phyloP scores from a whole-genome alignment of 2,329 filamentous ascomycete genomes.

The Pseudopithomyces chartarum region DNA sequence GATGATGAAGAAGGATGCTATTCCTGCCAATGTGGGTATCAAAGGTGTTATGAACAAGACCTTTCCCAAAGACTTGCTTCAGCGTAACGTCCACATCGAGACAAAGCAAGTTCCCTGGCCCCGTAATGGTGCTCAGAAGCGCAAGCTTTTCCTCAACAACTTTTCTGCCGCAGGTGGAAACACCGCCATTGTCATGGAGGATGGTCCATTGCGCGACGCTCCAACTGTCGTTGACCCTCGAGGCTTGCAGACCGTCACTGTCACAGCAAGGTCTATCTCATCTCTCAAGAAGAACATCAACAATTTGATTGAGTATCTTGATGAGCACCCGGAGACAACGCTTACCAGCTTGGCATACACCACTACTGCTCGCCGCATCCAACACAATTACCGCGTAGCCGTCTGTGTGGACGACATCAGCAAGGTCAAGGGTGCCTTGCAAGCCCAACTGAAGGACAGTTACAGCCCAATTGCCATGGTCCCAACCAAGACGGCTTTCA shows the following conservation, averaged over 20 bases:
- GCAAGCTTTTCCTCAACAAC: slow-evolving; percentile 59
- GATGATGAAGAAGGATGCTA: slow-evolving; percentile 60
- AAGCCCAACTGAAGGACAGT: slow-evolving; percentile 54
- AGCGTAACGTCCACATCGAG: slow-evolving; percentile 60
- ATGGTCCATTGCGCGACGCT: slow-evolving; percentile 51
- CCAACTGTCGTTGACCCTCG: slow-evolving; percentile 52
- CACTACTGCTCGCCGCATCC: slow-evolving; percentile 58
- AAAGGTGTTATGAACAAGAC: slow-evolving; percentile 61
- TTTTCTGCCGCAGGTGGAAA: slow-evolving; percentile 61
- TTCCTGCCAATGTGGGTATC: slow-evolving; percentile 61
- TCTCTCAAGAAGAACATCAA: slow-evolving; percentile 58
- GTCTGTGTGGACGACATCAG: slow-evolving; percentile 53
- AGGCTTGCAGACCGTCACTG: slow-evolving; percentile 53
- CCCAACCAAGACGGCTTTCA: slow-evolving; percentile 56
- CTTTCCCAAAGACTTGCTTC: slow-evolving; percentile 57
- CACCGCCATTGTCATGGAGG: slow-evolving; percentile 58
- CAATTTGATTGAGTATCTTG: slow-evolving; percentile 53
- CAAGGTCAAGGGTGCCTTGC: slow-evolving; percentile 52
- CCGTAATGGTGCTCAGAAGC: slow-evolving; percentile 54
- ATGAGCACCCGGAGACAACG: slow-evolving; percentile 51
- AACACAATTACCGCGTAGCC: slow-evolving; percentile 59
- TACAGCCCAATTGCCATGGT: slow-evolving; percentile 60
- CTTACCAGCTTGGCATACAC: slow-evolving; percentile 58
- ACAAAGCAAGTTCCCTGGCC: slow-evolving; percentile 51
- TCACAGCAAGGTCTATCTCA: slow-evolving; percentile 57